A percentile compares a stretch with the other conserved stretches of the same genome.
Conservation (phyloP, 345 rosid genomes). For the Linum lewisii region DNA sequence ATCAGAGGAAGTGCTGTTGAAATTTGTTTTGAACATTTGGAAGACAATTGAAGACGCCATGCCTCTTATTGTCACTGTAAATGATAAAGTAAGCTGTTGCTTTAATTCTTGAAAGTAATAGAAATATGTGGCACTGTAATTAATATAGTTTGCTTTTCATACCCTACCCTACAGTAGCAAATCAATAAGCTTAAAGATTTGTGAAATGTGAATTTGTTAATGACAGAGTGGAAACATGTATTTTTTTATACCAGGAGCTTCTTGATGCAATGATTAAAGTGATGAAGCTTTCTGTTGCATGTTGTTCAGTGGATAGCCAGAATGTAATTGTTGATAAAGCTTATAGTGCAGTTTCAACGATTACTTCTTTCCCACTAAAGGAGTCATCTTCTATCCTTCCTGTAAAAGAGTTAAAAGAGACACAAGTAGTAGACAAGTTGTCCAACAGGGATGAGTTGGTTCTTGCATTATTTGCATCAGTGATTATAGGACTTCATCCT, state of each 20-base stretch:
- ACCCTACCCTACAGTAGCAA: background rate
- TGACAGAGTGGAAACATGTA: background rate
- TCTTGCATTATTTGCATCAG: constrained; percentile 65
- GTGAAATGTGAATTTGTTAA: no score
- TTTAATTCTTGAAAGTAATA: background rate
- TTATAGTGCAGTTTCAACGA: constrained; percentile 40
- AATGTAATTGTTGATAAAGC: constrained; percentile 50
- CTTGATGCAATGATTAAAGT: constrained; percentile 54
- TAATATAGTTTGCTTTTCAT: background rate
- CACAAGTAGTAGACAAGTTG: constrained; percentile 19
- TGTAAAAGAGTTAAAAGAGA: constrained; percentile 25
- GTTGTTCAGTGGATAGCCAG: constrained; percentile 59
- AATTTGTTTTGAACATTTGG: constrained; percentile 55
- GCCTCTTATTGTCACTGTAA: constrained; percentile 19
- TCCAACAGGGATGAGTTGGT: constrained; percentile 57
- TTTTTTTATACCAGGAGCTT: constrained; percentile 40
- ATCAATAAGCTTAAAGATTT: background rate
- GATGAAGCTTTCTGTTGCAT: constrained; percentile 59
- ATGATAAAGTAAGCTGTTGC: constrained; percentile 35
- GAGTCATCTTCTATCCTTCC: constrained; percentile 26
- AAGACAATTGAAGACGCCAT: constrained; percentile 43
- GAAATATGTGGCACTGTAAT: background rate
- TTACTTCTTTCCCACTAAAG: constrained; percentile 35
- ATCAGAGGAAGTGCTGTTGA: constrained; percentile 40
- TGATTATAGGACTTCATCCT: constrained; percentile 58